Evolutionary conservation across 345 rosid species (phyloP).

Genomic region (Moricandia moricandioides): DNA sequence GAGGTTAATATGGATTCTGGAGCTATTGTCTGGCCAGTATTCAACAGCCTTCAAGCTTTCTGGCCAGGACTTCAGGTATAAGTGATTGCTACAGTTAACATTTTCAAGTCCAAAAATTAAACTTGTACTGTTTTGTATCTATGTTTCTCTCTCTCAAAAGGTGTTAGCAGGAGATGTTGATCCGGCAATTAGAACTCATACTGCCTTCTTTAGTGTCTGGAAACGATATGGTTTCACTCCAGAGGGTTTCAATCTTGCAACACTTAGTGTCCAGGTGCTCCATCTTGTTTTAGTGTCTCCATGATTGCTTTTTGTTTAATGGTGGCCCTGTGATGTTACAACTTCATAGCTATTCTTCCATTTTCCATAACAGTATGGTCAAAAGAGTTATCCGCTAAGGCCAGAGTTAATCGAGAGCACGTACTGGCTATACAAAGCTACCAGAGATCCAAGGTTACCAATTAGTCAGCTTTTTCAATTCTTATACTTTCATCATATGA

Average conservation of each 20-base stretch:
- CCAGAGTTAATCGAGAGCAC: slow-evolving; percentile 98
- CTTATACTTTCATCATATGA: background rate
- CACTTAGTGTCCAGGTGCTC: slow-evolving; percentile 46
- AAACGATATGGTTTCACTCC: slow-evolving; percentile 93
- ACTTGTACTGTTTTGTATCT: background rate
- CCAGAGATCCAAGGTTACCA: slow-evolving; percentile 76
- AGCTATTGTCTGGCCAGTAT: slow-evolving; percentile 92
- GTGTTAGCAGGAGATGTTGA: slow-evolving; percentile 94
- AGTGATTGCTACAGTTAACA: background rate
- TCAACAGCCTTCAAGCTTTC: slow-evolving; percentile 98
- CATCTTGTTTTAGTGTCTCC: background rate
- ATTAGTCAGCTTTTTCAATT: background rate
- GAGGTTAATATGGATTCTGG: slow-evolving; percentile 99
- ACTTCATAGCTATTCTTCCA: slow-evolving; percentile 11
- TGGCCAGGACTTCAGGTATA: slow-evolving; percentile 99
- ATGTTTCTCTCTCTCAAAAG: slow-evolving; percentile 44
- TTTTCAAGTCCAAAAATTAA: background rate
- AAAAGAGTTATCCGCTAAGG: slow-evolving; percentile 92
- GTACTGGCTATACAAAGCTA: slow-evolving; percentile 97
- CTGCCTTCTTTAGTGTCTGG: slow-evolving; percentile 97
- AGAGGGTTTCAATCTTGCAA: slow-evolving; percentile 95
- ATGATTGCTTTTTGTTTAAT: background rate
- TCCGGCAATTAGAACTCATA: slow-evolving; percentile 95
- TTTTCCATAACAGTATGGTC: slow-evolving; percentile 69
- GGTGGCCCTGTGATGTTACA: background rate